A percentile compares a stretch with the other conserved stretches of the same genome.
phyloP scores from a whole-genome alignment of 371 early-diverging fungal species.

The Zopfochytrium polystomum region DNA sequence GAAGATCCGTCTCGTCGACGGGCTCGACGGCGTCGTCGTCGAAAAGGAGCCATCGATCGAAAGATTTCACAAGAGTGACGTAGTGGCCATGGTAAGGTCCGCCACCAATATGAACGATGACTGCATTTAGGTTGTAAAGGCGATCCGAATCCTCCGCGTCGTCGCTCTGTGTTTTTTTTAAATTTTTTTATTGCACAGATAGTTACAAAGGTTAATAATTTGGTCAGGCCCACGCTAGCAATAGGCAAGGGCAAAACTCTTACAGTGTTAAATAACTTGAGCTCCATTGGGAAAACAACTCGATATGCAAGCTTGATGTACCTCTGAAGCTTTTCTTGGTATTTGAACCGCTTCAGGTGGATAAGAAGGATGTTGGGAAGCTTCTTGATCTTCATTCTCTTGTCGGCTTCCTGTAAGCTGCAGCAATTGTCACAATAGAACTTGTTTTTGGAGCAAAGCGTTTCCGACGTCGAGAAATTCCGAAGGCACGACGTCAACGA shows the following conservation, averaged over 20 bases:
- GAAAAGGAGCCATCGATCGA: conserved; percentile 84
- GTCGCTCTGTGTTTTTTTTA: conserved; percentile 51
- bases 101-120: conserved; percentile 94
- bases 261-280: conserved; percentile 90
- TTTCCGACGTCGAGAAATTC: conserved; percentile 89
- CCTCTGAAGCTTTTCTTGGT: conserved; percentile 83
- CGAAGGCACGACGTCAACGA: conserved; percentile 88
- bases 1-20: conserved; percentile 43
- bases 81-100: conserved; percentile 97
- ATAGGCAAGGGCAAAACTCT: no score
- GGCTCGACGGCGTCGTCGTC: conserved; percentile 75
- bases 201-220: no score
- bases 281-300: conserved; percentile 89
- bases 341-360: conserved; percentile 96
- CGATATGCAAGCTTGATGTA: conserved; percentile 92
- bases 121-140: conserved; percentile 82
- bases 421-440: conserved; percentile 94
- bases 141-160: conserved; percentile 81
- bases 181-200: not conserved
- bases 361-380: conserved; percentile 91
- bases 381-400: conserved; percentile 91
- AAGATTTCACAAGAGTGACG: conserved; percentile 82
- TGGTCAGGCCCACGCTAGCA: no score
- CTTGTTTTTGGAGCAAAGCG: conserved; percentile 91
- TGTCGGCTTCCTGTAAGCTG: conserved; percentile 94